phyloP scores from a whole-genome alignment of 108 stramenopile species.

The Cyclostephanos invisitatus region DNA sequence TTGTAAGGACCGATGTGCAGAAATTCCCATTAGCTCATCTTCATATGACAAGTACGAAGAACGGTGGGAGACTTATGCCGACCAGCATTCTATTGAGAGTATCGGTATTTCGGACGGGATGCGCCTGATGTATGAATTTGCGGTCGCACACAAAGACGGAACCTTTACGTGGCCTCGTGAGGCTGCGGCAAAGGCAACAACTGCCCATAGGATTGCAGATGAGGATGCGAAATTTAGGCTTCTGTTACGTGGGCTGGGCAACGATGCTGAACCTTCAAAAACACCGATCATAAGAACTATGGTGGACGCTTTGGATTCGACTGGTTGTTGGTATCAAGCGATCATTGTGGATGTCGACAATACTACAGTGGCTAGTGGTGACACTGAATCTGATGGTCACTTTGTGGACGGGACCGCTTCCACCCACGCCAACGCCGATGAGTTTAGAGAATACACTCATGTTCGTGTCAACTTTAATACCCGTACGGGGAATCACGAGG shows the following conservation, averaged over 20 bases:
- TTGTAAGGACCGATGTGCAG: constrained; percentile 72
- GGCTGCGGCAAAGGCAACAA: constrained; percentile 86
- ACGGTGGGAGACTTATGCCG: constrained; percentile 70
- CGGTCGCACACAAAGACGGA: constrained; percentile 59
- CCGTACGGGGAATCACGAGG: constrained; percentile 63
- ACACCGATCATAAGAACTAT: constrained; percentile 25
- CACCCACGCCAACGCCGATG: constrained; percentile 11
- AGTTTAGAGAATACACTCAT: constrained; percentile 48
- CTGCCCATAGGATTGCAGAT: constrained; percentile 61
- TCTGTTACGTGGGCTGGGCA: constrained; percentile 63
- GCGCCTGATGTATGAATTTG: constrained; percentile 79
- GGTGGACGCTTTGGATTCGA: constrained; percentile 83
- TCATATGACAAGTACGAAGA: constrained; percentile 52
- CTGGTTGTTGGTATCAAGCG: constrained; percentile 83
- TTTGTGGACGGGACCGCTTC: constrained; percentile 1
- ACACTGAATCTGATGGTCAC: constrained; percentile 31
- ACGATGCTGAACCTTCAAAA: constrained; percentile 51
- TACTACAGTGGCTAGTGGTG: constrained; percentile 42
- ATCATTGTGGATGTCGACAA: constrained; percentile 61
- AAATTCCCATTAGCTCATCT: constrained; percentile 34
- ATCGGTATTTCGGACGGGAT: constrained; percentile 64
- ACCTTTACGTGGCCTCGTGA: constrained; percentile 83
- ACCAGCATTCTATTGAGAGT: constrained; percentile 72
- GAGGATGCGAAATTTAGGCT: constrained; percentile 71
- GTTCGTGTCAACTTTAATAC: constrained; percentile 77